Evolutionary conservation across 2,329 filamentous ascomycete species (phyloP), one percentile per base, ranked within the genome.

Genomic region (Verticillium nubilum): DNA sequence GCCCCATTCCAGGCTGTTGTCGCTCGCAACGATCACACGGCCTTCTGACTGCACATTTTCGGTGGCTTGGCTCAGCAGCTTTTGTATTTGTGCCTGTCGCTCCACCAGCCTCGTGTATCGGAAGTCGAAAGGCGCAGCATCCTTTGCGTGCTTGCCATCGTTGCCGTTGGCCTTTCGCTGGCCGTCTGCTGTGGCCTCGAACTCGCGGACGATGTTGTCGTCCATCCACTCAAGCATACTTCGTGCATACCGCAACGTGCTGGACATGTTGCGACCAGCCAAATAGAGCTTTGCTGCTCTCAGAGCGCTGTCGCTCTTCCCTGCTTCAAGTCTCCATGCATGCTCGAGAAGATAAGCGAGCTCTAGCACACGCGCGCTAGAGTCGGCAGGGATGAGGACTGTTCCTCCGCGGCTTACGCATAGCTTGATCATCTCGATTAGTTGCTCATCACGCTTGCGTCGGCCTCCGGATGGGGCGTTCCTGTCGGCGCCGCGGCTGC

Each of bases 211-310:
- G 61, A 99, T 96, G 60, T 87, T 89, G 69, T 97, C 93, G 70
- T 98, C 93, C 93, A 99, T 98, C 95, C 95, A 99, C 70, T 99
- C 95, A 31, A 99, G 80, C 91, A 99, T 96, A 72, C 94, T 97
- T 65, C 93, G 85, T 27, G 94, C 91, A 65, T 97, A 91, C 57
- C 92, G 85, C 81, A 98, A 90, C 0, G 93, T 96, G 63, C 92
- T 93, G 60, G 91, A 88, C 64, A 91, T 90, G 62, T 92, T 96
- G 61, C 88, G 88, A 42, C 92, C 93, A 0, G 93, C 94, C 52
- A 99, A 80, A 70, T 92, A 97, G 0, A 97, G 79, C 66, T 82
- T 85, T 0, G 84, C 77, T 1, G 78, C 74, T 58, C 78, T 78
- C 17, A 88, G 74, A 1, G 75, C 74, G 25, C 81, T 80, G 26